phyloP scores from a whole-genome alignment of 345 rosid species.

The Citrus glauca region DNA sequence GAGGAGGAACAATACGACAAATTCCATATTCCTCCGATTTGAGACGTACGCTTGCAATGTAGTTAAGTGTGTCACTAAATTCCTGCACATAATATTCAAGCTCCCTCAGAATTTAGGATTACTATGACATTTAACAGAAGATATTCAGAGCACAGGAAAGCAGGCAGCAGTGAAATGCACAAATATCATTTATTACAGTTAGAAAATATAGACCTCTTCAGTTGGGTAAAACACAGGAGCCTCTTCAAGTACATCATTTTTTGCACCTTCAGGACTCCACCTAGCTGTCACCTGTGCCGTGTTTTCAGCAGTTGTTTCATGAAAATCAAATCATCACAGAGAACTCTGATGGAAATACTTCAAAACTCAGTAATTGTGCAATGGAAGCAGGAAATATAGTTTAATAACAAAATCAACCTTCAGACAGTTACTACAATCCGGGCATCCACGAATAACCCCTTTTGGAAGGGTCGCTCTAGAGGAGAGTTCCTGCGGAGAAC shows the following conservation, averaged over 20 bases:
- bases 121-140: constrained; percentile 14
- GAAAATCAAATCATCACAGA: constrained; percentile 8
- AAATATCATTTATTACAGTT: constrained; percentile 5
- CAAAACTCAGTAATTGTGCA: neutral
- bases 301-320: constrained; percentile 16
- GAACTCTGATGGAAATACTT: neutral
- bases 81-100: constrained; percentile 47
- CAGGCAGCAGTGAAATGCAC: constrained; percentile 15
- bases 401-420: constrained; percentile 21
- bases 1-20: constrained; percentile 73
- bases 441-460: constrained; percentile 23
- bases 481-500: constrained; percentile 18
- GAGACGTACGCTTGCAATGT: constrained; percentile 51
- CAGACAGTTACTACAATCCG: constrained; percentile 23
- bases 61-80: constrained; percentile 52
- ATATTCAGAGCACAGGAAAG: constrained; percentile 4
- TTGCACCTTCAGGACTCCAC: constrained; percentile 32
- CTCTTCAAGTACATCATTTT: constrained; percentile 39
- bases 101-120: constrained; percentile 16
- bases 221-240: constrained; percentile 64
- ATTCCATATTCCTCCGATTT: constrained; percentile 59
- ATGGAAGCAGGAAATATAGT: neutral
- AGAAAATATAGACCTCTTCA: constrained; percentile 48
- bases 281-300: constrained; percentile 35
- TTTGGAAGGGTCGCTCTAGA: constrained; percentile 20